A percentile compares a stretch with the other conserved stretches of the same genome.
Evolutionary conservation across 805 yeast species (phyloP).

Genomic region (Jamesozyma gamospora): DNA sequence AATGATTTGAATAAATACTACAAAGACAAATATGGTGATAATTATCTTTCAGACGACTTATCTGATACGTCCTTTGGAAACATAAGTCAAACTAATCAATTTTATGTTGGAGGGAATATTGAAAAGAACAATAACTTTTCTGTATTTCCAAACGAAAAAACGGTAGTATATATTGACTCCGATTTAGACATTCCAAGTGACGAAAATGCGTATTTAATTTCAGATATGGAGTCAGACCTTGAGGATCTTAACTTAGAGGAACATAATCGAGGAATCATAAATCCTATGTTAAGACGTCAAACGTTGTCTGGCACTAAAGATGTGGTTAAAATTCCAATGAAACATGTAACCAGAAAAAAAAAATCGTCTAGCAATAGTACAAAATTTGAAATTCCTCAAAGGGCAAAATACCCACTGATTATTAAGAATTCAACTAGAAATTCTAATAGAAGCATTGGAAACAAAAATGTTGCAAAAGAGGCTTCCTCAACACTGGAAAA

Average conservation of each 20-base stretch:
- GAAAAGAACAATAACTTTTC: too few species aligned
- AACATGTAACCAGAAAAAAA: too few species aligned
- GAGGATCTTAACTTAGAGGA: slow-evolving; percentile 5
- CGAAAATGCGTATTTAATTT: background rate
- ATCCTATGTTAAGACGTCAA: slow-evolving; percentile 9
- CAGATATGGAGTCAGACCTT: background rate
- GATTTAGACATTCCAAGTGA: background rate
- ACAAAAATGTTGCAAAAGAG: too few species aligned
- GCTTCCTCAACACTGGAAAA: too few species aligned
- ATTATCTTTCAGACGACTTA: slow-evolving; percentile 8
- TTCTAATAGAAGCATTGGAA: too few species aligned
- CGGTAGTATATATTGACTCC: background rate
- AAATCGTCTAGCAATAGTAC: too few species aligned
- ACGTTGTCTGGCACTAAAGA: too few species aligned
- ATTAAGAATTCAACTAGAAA: too few species aligned
- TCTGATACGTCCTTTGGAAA: background rate
- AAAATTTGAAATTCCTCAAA: background rate
- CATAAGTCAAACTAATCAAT: too few species aligned
- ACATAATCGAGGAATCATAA: slow-evolving; percentile 6
- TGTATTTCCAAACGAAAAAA: background rate
- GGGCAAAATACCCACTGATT: background rate
- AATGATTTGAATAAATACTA: slow-evolving; percentile 9
- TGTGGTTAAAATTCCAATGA: background rate
- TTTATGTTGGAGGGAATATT: too few species aligned
- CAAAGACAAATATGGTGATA: slow-evolving; percentile 10